Evolutionary conservation across 306 rosid species (phyloP), one percentile per base, ranked within the genome.

Genomic region (Erythrophleum fordii): DNA sequence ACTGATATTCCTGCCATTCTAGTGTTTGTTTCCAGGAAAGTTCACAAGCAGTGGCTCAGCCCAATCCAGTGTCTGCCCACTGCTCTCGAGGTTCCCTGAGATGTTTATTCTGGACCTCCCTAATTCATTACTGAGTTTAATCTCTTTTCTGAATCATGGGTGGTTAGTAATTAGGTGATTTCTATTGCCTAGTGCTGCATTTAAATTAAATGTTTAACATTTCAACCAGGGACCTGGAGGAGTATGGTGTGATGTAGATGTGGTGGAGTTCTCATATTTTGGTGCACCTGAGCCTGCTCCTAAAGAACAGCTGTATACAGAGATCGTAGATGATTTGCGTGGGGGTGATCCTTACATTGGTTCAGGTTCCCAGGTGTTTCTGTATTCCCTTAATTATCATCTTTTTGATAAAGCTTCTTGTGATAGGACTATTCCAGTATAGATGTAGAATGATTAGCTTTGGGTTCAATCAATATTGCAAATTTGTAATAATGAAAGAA

Each of bases 281-380:
- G 98, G 99, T 70, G 97, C 99, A 72, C 99, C 99, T n/a, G 97
- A 96, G 86, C 98, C 99, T 49, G 93, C 93, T 81, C 92, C 99
- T 53, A 96, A 96, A 83, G 99, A 96, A 70, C 98, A 96, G 58
- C 87, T 90, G 73, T 96, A 93, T 84, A 93, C 97, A 9, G 94
- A 96, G 77, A 89, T 96, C 5, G 98, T 93, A 39, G 99, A 96
- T 85, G 97, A 96, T 78, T 86, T 96, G 80, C 97, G 99, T 61
- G 99, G 98, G n/a, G 94, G 98, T 69, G 97, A 91, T 84, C 92
- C 92, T 0, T 89, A 90, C 89, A 93, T 96, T 80, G 97, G 98
- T 83, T 96, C 98, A 69, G 98, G 99, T 79, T 96, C 99, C 79
- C 99, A 93, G 97, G 99, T 95, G 85, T 76, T 78, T 72, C 80